Percentiles rank a stretch among this genome's conserved stretches.
phyloP scores from a whole-genome alignment of 805 yeast genomes.

The Candida maesae region DNA sequence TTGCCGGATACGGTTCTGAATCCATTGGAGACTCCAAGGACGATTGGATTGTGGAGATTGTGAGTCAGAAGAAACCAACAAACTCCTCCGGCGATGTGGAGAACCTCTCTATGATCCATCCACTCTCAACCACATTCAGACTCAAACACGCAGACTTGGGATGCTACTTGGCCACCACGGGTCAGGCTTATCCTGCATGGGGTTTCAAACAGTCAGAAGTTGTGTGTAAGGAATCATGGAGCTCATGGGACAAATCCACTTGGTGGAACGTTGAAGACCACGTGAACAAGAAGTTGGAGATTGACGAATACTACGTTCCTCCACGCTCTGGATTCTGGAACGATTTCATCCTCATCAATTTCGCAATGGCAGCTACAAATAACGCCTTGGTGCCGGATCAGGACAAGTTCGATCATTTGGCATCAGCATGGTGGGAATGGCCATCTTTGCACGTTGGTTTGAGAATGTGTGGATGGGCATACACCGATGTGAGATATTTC shows the following conservation, averaged over 20 bases:
- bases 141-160: constrained; percentile 58
- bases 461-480: constrained; percentile 72
- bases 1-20: constrained; percentile 78
- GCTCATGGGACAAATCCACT: constrained; percentile 68
- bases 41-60: constrained; percentile 87
- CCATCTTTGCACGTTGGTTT: constrained; percentile 70
- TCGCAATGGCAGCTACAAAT: constrained; percentile 85
- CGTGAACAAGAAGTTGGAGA: constrained; percentile 52
- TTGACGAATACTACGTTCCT: constrained; percentile 43
- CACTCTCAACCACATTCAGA: constrained; percentile 73
- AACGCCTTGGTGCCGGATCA: constrained; percentile 76
- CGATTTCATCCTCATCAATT: constrained; percentile 68
- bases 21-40: constrained; percentile 75
- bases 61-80: constrained; percentile 44
- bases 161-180: constrained; percentile 77
- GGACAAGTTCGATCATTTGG: constrained; percentile 67
- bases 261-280: constrained; percentile 88
- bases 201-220: constrained; percentile 84
- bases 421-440: constrained; percentile 85
- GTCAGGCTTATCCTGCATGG: constrained; percentile 70
- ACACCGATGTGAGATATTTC: constrained; percentile 53
- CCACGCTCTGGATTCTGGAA: constrained; percentile 74
- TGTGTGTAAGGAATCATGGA: constrained; percentile 54
- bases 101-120: constrained; percentile 59
- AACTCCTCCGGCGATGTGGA: constrained; percentile 37